Base-by-base conservation (phyloP, 805 yeast genomes). In the Cyberlindnera mississippiensis region DNA sequence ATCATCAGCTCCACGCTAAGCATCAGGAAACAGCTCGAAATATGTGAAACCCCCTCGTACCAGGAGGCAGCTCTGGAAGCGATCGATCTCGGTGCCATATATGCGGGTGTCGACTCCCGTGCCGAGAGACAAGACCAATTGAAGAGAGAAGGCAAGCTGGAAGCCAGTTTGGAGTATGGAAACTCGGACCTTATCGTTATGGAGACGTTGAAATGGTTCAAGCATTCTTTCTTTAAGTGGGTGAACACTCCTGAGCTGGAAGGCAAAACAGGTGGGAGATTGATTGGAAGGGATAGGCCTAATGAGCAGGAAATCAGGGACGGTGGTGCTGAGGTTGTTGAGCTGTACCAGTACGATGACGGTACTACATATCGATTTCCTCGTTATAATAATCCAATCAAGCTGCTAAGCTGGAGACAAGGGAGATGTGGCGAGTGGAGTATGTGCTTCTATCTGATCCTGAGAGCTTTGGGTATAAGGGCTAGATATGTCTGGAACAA, bases 391-490 rank as follows among this genome's bases (percentile, higher is more conserved):
- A 75, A 79, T 47, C 84, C 91, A 0, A 64, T 63, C 1, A 76
- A 73, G 45, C 63, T 91, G 18, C 61, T 91, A 13, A 66, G 75
- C 22, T 74, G 82, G 0, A 66, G 87, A 33, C 57, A 59, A 27
- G 98, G 98, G 0, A 70, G 98, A 36, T 91, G 98, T 63, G 98
- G 98, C 1, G 98, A 91, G 60, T 91, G 96, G 95, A 91, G 90
- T 41, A 85, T 85, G 52, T 78, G 91, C 48, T 89, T 90, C 57
- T 72, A 85, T 34, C 66, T 87, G 28, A 63, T 89, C 2, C 64
- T 90, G 40, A 70, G 80, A 20, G 78, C 96, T 0, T 64, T 90
- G 33, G 85, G 82, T 1, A 56, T 79, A 4, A 68, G 78, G 20
- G 76, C 77, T 1, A 64, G 98, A 38, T 89, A 83, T 55, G 66